Percentiles rank a stretch among this genome's conserved stretches.
Conservation (phyloP, 1,139 yeast genomes). For the Tardiomyces digboiensis region DNA sequence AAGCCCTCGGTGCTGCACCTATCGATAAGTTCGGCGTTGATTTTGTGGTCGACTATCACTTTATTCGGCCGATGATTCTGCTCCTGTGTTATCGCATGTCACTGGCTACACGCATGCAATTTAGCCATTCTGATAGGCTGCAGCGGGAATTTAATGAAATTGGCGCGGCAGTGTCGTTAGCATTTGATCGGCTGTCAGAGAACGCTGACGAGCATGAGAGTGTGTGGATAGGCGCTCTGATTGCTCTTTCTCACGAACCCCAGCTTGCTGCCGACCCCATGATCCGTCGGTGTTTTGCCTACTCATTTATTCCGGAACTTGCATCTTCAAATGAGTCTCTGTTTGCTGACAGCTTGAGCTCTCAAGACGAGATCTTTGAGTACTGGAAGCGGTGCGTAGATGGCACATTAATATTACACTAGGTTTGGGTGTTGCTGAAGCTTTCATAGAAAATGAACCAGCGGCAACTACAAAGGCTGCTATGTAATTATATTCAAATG, state of each 20-base stretch:
- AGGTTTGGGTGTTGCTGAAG: too few species aligned
- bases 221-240: background rate
- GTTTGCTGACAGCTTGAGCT: background rate
- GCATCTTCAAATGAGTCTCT: background rate
- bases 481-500: too few species aligned
- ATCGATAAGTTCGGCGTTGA: background rate
- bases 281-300: background rate
- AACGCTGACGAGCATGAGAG: background rate
- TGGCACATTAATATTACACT: background rate
- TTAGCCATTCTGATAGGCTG: background rate
- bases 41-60: background rate
- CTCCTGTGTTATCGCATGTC: background rate
- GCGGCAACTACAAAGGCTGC: too few species aligned
- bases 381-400: background rate
- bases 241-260: background rate
- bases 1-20: background rate
- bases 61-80: background rate
- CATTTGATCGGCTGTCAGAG: background rate
- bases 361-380: background rate
- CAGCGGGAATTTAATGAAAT: background rate
- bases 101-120: background rate
- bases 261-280: too few species aligned
- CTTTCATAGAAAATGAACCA: too few species aligned
- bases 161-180: background rate
- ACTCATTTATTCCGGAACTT: background rate